Evolutionary conservation across 257 asterid species (phyloP).

Genomic region (Catharanthus roseus): DNA sequence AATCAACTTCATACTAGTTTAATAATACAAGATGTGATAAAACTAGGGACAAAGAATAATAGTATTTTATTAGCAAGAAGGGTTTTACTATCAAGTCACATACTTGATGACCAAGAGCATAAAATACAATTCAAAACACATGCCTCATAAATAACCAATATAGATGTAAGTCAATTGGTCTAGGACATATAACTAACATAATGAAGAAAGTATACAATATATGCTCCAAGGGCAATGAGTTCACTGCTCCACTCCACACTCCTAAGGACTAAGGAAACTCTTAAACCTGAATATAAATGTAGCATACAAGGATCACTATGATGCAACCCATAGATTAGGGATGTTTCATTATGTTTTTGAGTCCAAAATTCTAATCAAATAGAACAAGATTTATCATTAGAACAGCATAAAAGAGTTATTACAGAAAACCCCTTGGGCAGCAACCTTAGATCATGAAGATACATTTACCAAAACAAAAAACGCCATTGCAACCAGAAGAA

Average conservation of each 20-base stretch:
- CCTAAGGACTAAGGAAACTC: slow-evolving; percentile 1
- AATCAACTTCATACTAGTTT: no score
- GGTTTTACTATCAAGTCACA: no score
- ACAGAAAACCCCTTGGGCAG: not conserved
- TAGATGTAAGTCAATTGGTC: no score
- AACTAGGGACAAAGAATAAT: no score
- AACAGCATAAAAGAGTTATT: not conserved
- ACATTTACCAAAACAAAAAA: not conserved
- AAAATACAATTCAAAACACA: no score
- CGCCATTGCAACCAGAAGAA: not conserved
- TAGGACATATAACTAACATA: no score
- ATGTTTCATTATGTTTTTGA: not conserved
- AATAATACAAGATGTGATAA: no score
- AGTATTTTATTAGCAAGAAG: no score
- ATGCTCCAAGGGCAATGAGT: not conserved
- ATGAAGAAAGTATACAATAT: not conserved
- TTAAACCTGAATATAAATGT: not conserved
- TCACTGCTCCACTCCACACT: not conserved
- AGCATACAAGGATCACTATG: not conserved
- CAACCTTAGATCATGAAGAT: not conserved
- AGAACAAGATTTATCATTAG: not conserved
- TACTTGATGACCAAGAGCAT: no score
- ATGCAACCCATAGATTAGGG: no score
- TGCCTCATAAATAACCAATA: no score
- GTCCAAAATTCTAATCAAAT: not conserved